Base-by-base conservation (phyloP, 768 basidiomycete species). In the Calvatia gigantea region DNA sequence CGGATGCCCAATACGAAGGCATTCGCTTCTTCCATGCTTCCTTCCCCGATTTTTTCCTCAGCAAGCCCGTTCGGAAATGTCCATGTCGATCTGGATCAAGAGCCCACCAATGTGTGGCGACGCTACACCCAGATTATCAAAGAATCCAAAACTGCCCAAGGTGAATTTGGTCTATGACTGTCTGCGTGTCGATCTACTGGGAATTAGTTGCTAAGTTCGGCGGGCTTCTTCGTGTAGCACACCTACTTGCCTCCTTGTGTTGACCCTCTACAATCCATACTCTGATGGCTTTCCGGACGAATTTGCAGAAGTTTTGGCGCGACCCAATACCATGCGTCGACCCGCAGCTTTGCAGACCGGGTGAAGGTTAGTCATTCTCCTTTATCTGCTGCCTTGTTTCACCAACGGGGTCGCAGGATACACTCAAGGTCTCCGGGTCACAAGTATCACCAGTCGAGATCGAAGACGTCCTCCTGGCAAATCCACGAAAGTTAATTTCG, bases 391-490 rank as follows among this genome's bases (percentile, higher is more conserved):
- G 0, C 7, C 21, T 21, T 25, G 11, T 11, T n/a, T n/a, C n/a
- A n/a, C n/a, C n/a, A n/a, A n/a, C n/a, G n/a, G n/a, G n/a, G n/a
- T n/a, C n/a, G n/a, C 46, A 89, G 84, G 91, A 92, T 63, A 90
- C 83, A 0, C 74, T 93, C 19, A 93, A 93, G 64, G 78, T 93
- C 2, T 89, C 87, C 0, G 91, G 90, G 3, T 75, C 74, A 46
- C 91, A 92, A 68, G 91, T 92, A 0, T 89, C 91, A 0, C 91
- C 90, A 0, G 77, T 80, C 15, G 90, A 93, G 64, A 86, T 92
- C 49, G 91, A 92, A 65, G 75, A 82, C 25, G 78, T 76, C 21
- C 70, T 92, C 2, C 75, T 85, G 17, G 74, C 73, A 0, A 82
- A 91, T 35, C 86, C 89, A 0, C 76, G 77, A 6, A 71, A 71